Base-by-base conservation (phyloP, 495 filamentous ascomycete species). In the Xylaria scruposa region DNA sequence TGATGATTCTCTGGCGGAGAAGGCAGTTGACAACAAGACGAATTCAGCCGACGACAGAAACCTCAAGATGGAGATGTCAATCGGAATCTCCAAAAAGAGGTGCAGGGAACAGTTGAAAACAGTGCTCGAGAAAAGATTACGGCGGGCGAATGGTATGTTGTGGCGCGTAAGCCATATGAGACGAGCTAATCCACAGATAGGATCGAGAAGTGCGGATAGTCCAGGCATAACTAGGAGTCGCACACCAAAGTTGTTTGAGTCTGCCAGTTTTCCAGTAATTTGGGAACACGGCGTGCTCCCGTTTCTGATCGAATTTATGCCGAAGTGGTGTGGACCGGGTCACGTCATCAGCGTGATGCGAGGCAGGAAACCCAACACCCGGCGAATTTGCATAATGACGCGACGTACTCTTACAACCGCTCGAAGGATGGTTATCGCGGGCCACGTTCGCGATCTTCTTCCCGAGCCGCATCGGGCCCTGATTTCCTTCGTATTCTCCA, bases 221-320 rank as follows among this genome's bases (percentile, higher is more conserved):
- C 66, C 72, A 6, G 72, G 73, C 42, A 36, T 42, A 31, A n/a
- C 59, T 24, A 56, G 60, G 33, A 67, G 19, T 40, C 68, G 76
- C 13, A 72, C 73, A 2, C 71, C 75, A 1, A 74, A 66, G 44
- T 65, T 73, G 26, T 26, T 76, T 10, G 78, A 80, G 38, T 73
- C 72, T 2, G 78, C 74, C 2, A 76, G 70, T 54, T 79, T 80
- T 47, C 78, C 76, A 19, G 44, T 78, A 2, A 40, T 80, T 7
- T 80, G 78, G 78, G 78, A 80, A 62, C 78, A 80, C 24, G 72
- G 73, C 10, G 71, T 80, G 3, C 78, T 80, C 12, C 78, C 78
- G 9, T 80, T 80, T 59, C 76, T 80, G 0, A 66, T 70, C 71
- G 78, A 80, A 49, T 75, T 77, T 56, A 67, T 80, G 46, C 78